These are phyloP conservation scores for Pneumocystis murina DNA, from an alignment of 1,139 yeast species.

Conservation along the genomic window DNA sequence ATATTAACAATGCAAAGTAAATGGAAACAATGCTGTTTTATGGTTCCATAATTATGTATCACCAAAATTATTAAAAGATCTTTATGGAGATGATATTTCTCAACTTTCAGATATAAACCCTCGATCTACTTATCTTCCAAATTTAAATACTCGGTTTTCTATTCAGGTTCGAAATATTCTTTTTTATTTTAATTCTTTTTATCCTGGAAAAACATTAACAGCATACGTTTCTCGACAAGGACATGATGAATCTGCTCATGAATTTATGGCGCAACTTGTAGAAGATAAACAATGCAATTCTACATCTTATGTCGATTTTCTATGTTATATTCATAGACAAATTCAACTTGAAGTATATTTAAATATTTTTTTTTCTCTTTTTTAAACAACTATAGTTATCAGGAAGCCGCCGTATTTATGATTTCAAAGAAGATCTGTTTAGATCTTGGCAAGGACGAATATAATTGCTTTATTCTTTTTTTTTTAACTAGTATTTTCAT, in stretches of 20 bases:
- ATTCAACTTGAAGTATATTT: constrained; percentile 11
- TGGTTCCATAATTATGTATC: constrained; percentile 65
- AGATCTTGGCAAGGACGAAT: background rate
- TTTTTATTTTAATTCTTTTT: constrained; percentile 31
- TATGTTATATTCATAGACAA: constrained; percentile 45
- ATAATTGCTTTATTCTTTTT: background rate
- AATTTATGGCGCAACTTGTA: constrained; percentile 45
- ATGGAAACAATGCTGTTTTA: constrained; percentile 47
- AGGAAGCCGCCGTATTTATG: background rate
- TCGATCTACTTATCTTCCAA: constrained; percentile 50
- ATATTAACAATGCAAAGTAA: constrained; percentile 27
- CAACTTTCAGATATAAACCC: constrained; percentile 36
- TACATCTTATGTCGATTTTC: constrained; percentile 43
- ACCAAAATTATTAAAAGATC: constrained; percentile 50
- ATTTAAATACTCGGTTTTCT: constrained; percentile 53
- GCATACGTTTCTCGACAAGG: constrained; percentile 53
- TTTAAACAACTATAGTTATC: background rate
- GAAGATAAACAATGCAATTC: constrained; percentile 58
- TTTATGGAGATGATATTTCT: constrained; percentile 47
- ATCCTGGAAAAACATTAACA: constrained; percentile 26
- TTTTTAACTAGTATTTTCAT: background rate
- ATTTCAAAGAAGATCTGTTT: background rate
- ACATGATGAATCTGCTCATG: constrained; percentile 45
- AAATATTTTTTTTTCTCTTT: background rate
- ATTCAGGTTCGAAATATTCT: constrained; percentile 52